Evolutionary conservation across 371 early-diverging fungal species (phyloP).

Genomic region (Rhizopus arrhizus): DNA sequence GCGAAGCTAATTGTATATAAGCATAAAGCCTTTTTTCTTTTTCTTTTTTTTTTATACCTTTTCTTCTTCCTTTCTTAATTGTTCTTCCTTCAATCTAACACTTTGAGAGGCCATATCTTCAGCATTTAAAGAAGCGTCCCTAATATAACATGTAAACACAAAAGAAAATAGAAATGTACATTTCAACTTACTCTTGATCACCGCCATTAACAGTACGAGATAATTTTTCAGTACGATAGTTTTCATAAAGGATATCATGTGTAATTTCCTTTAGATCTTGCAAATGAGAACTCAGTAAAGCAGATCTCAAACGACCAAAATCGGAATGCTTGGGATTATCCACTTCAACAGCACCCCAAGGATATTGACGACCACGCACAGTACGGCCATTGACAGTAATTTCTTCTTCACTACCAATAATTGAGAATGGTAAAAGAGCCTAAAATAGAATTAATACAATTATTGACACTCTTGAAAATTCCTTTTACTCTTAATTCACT

Average conservation of each 20-base stretch:
- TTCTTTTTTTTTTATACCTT: conserved; percentile 33
- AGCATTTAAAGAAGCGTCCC: conserved; percentile 48
- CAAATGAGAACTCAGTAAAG: conserved; percentile 89
- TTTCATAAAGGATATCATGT: conserved; percentile 84
- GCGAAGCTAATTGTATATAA: conserved; percentile 39
- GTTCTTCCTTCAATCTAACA: conserved; percentile 63
- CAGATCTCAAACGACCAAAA: conserved; percentile 93
- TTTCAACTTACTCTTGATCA: conserved; percentile 42
- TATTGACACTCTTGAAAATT: not conserved
- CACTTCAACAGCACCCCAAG: conserved; percentile 98
- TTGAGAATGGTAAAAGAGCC: conserved; percentile 91
- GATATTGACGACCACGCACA: conserved; percentile 96
- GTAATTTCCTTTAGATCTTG: conserved; percentile 92
- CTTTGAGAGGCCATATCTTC: conserved; percentile 58
- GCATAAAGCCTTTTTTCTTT: not conserved
- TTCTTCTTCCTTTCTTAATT: conserved; percentile 63
- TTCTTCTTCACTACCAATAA: conserved; percentile 96
- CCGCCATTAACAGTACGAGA: conserved; percentile 62
- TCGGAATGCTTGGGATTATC: conserved; percentile 93
- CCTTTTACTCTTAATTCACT: conserved; percentile 74
- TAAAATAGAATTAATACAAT: conserved; percentile 9
- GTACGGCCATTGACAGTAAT: conserved; percentile 71
- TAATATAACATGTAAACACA: conserved; percentile 8
- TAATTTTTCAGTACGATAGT: conserved; percentile 91
- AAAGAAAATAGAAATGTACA: not conserved